phyloP scores from a whole-genome alignment of 75 land plant species.

The Selaginella moellendorffii region DNA sequence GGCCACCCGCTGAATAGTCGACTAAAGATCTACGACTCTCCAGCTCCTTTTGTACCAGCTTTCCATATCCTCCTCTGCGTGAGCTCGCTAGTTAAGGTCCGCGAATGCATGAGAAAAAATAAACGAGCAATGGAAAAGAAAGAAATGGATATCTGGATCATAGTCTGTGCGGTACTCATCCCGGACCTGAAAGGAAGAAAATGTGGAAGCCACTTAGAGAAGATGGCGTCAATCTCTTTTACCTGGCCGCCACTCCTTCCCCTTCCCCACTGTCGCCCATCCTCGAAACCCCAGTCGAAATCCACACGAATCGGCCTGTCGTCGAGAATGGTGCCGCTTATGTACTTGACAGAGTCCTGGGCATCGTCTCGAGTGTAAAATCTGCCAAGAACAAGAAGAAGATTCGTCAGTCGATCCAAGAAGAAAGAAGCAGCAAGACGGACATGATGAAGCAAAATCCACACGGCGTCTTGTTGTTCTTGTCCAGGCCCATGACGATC shows the following conservation, averaged over 20 bases:
- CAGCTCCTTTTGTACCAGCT: constrained; percentile 76
- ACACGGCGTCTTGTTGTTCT: constrained; percentile 96
- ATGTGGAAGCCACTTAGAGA: too few relatives aligned
- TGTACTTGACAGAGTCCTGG: constrained; percentile 90
- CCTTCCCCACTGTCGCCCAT: constrained; percentile 99
- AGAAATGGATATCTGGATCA: constrained; percentile 97
- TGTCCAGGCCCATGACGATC: constrained; percentile 93
- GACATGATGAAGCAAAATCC: constrained; percentile 96
- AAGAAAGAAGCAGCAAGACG: constrained; percentile 20
- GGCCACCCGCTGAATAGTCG: constrained; percentile 52
- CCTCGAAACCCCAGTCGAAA: constrained; percentile 98
- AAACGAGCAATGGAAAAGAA: not conserved
- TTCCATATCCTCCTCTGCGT: constrained; percentile 99
- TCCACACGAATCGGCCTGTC: constrained; percentile 97
- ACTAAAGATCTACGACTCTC: constrained; percentile 78
- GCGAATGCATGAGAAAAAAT: not conserved
- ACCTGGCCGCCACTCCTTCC: constrained; percentile 99
- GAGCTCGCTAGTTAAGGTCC: not conserved
- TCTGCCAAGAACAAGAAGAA: too few relatives aligned
- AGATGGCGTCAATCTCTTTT: too few relatives aligned
- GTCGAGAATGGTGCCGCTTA: constrained; percentile 90
- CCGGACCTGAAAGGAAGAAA: constrained; percentile 86
- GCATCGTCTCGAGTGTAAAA: constrained; percentile 84
- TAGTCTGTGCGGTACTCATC: constrained; percentile 98
- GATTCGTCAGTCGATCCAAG: not conserved